These are phyloP conservation scores for Amyloporia xantha DNA, from an alignment of 768 basidiomycete species.

Conservation along the genomic window DNA sequence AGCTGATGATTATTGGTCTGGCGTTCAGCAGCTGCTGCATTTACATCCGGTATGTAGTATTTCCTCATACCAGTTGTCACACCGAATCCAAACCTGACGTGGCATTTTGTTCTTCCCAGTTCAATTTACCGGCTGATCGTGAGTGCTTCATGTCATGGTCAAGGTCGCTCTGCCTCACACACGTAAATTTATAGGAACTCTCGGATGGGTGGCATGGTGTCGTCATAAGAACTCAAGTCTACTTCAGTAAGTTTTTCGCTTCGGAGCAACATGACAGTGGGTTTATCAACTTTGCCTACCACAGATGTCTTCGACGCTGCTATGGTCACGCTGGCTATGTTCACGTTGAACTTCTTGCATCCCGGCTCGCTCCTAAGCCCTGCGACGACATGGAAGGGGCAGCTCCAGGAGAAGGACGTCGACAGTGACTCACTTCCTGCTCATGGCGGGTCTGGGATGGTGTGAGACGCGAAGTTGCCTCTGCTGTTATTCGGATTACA, in stretches of 20 bases:
- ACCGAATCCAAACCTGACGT: not conserved
- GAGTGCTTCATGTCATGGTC: too few relatives aligned
- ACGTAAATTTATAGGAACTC: too few relatives aligned
- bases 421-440: too few relatives aligned
- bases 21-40: conserved; percentile 19
- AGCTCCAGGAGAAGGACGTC: too few relatives aligned
- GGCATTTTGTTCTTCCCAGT: conserved; percentile 17
- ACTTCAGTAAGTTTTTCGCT: conserved; percentile 33
- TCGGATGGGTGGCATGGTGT: too few relatives aligned
- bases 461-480: too few relatives aligned
- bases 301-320: conserved; percentile 44
- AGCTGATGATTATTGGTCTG: conserved; percentile 20
- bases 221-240: conserved; percentile 40
- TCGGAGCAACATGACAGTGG: not conserved
- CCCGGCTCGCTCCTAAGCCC: too few relatives aligned
- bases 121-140: conserved; percentile 46
- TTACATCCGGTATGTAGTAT: conserved; percentile 23
- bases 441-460: too few relatives aligned
- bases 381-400: too few relatives aligned
- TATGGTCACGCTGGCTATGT: conserved; percentile 40
- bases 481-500: too few relatives aligned
- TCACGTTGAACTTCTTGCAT: conserved; percentile 35
- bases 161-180: too few relatives aligned
- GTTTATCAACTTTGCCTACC: not conserved
- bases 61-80: too few relatives aligned